A percentile compares a stretch with the other conserved stretches of the same genome.
These are phyloP conservation scores for Meredithiella fracta DNA, from an alignment of 2,329 filamentous ascomycete genomes.

Conservation along the genomic window DNA sequence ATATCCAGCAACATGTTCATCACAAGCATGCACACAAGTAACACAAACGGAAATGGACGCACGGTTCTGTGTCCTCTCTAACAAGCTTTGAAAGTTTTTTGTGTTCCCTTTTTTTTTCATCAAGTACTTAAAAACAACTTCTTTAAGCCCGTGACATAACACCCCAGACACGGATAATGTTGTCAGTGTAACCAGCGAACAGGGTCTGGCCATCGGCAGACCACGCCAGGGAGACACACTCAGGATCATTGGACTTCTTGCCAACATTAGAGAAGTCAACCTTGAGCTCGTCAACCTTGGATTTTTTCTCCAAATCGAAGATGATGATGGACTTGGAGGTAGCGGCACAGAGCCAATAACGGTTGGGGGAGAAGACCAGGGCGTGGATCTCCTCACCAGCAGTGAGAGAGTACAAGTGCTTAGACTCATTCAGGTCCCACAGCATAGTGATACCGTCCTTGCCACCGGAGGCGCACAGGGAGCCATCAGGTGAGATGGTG, in stretches of 20 bases:
- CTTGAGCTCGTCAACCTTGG: constrained; percentile 99
- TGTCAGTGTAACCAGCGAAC: constrained; percentile 99
- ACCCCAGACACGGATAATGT: constrained; percentile 95
- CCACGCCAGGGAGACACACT: constrained; percentile 97
- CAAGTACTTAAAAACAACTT: constrained; percentile 15
- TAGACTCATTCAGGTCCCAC: constrained; percentile 99
- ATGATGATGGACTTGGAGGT: constrained; percentile 98
- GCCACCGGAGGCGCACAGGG: constrained; percentile 94
- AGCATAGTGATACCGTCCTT: constrained; percentile 99
- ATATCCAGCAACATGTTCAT: constrained; percentile 3
- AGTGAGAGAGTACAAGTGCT: constrained; percentile 99
- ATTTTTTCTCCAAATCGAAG: constrained; percentile 99
- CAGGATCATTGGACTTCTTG: constrained; percentile 98
- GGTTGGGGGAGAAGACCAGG: constrained; percentile 99
- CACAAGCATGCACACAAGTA: constrained; percentile 11
- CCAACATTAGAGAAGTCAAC: constrained; percentile 84
- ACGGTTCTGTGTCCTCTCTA: constrained; percentile 13
- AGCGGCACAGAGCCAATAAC: constrained; percentile 99
- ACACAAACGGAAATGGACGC: constrained; percentile 9
- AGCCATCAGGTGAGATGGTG: constrained; percentile 98
- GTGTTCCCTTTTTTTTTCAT: constrained; percentile 16
- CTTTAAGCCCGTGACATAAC: constrained; percentile 83
- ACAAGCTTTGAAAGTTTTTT: constrained; percentile 15
- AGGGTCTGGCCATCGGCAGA: constrained; percentile 96
- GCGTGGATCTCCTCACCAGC: constrained; percentile 99